Evolutionary conservation across 495 filamentous ascomycete genomes (phyloP).

Genomic region (Antarctomyces pellizariae): DNA sequence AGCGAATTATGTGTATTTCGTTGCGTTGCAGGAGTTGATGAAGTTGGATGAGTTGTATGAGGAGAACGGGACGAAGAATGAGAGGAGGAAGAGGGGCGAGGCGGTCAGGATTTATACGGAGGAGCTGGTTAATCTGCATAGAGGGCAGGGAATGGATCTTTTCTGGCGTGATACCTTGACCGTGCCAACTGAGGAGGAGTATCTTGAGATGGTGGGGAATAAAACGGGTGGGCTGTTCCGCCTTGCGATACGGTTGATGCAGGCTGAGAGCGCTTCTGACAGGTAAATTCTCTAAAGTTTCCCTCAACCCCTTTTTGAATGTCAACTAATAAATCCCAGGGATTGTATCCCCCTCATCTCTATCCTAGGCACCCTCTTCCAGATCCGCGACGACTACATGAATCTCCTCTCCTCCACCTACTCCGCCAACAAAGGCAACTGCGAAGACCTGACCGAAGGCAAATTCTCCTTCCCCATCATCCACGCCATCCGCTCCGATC

Average conservation of each 20-base stretch:
- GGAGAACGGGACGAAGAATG: too few relatives aligned
- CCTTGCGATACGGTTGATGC: conserved; percentile 87
- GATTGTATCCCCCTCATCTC: conserved; percentile 77
- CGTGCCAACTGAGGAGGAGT: conserved; percentile 87
- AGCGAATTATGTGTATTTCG: conserved; percentile 93
- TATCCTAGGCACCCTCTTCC: conserved; percentile 77
- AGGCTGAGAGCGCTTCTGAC: conserved; percentile 47
- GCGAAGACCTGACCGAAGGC: conserved; percentile 90
- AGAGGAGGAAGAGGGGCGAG: conserved; percentile 25
- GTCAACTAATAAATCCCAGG: conserved; percentile 12
- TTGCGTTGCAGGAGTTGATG: conserved; percentile 58
- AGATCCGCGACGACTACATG: conserved; percentile 91
- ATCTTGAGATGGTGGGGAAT: conserved; percentile 96
- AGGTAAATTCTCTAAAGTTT: conserved; percentile 19
- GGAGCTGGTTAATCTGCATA: conserved; percentile 81
- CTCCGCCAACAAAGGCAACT: conserved; percentile 76
- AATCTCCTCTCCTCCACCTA: conserved; percentile 59
- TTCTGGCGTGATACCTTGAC: conserved; percentile 91
- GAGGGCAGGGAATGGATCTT: conserved; percentile 92
- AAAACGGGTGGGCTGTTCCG: conserved; percentile 95
- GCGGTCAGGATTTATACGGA: conserved; percentile 63
- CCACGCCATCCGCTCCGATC: conserved; percentile 70
- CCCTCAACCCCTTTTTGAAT: background rate
- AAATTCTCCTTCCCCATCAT: conserved; percentile 98
- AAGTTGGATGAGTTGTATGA: too few relatives aligned